Evolutionary conservation across 495 filamentous ascomycete species (phyloP), one percentile per base, ranked within the genome.

Genomic region (Trichocladium uniseriatum): DNA sequence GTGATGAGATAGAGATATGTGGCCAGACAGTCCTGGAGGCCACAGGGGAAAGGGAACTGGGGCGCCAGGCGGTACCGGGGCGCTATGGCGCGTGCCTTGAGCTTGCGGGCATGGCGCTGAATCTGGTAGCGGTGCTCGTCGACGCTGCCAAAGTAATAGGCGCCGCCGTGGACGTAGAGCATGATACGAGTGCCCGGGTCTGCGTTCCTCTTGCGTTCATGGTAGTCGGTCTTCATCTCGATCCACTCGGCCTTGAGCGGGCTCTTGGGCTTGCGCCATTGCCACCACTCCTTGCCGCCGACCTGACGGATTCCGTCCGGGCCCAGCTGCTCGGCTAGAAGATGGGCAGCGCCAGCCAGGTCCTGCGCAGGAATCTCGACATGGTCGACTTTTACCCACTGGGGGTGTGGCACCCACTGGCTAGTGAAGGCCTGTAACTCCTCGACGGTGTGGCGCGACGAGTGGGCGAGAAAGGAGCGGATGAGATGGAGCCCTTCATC

Each of bases 111-210:
- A 77, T 96, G 88, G 35, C 91, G 75, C 68, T 97, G 91, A 72
- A 97, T 80, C 71, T 95, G 90, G 66, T 95, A 95, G 18, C 91
- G 82, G 71, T 97, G 91, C 60, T 91, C 89, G 59, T 96, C 89
- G 19, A 95, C 79, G 57, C 87, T 94, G 1, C 91, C 91, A 59
- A 97, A 97, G 59, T 66, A 76, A 43, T 77, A 80, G 35, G 68
- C 72, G 27, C 79, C 79, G 4, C 91, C 91, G 60, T 96, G 91
- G 8, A 96, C 76, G 66, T 97, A 97, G 20, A 97, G 70, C 83
- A 97, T 94, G 20, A 92, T 81, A 22, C 87, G 79, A 54, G 83
- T 86, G 7, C 76, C 73, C 24, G 76, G 66, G 41, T 77, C 74
- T 3, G 63, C 67, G 0, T 65, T 64, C 59, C 74, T 74, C 65